A percentile compares a stretch with the other conserved stretches of the same genome.
Evolutionary conservation across 495 filamentous ascomycete species (phyloP).

Genomic region (Trichoderma reesei): DNA sequence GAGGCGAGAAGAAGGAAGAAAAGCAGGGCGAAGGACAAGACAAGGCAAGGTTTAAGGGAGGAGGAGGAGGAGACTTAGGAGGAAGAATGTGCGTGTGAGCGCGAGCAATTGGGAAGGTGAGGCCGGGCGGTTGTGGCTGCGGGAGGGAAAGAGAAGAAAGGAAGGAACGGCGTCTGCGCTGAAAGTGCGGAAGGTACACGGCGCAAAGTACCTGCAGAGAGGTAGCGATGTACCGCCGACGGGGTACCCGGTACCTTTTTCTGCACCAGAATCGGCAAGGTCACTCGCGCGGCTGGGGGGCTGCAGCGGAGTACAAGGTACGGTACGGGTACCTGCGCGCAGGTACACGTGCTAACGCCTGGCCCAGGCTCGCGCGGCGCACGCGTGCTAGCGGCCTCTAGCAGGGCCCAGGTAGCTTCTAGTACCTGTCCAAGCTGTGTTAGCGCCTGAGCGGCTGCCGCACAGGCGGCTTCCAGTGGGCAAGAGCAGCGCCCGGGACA

Average conservation of each 20-base stretch:
- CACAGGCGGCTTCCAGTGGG: too few species aligned
- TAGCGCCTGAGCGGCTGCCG: background rate
- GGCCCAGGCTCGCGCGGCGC: background rate
- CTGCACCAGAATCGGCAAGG: too few species aligned
- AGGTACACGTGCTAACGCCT: background rate
- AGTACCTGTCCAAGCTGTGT: background rate
- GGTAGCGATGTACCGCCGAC: background rate
- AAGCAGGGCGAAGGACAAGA: background rate
- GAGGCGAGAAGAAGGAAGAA: slow-evolving; percentile 31
- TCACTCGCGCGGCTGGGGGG: too few species aligned
- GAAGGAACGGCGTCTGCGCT: slow-evolving; percentile 10
- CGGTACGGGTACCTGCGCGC: background rate
- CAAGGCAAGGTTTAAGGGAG: slow-evolving; percentile 14
- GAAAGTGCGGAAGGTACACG: background rate
- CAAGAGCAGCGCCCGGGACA: too few species aligned
- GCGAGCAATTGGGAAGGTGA: slow-evolving; percentile 37
- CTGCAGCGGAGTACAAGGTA: background rate
- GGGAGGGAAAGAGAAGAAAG: slow-evolving; percentile 10
- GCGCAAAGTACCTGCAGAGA: background rate
- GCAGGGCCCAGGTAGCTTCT: background rate
- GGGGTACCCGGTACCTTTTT: too few species aligned
- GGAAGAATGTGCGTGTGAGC: slow-evolving; percentile 42
- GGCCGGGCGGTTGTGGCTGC: slow-evolving; percentile 16
- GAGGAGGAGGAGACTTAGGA: slow-evolving; percentile 41
- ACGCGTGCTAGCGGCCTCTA: background rate